These are phyloP conservation scores for Fusarium verrucosum DNA, from an alignment of 2,329 filamentous ascomycete species.

Conservation along the genomic window DNA sequence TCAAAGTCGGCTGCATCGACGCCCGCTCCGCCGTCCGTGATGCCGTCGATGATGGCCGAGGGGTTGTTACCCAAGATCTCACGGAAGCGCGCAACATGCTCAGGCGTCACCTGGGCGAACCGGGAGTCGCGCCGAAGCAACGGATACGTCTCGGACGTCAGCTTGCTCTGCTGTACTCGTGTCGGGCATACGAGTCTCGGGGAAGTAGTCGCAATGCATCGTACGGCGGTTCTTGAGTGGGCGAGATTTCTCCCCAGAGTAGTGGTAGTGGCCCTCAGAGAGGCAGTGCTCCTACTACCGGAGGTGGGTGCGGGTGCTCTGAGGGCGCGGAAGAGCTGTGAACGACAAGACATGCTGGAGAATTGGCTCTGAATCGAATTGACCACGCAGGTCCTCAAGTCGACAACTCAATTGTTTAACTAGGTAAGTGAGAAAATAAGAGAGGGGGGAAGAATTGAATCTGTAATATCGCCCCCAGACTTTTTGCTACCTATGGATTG, in stretches of 20 bases:
- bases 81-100: conserved; percentile 86
- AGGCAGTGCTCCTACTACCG: conserved; percentile 26
- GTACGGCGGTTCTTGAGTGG: conserved; percentile 12
- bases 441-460: not conserved
- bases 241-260: conserved; percentile 9
- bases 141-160: conserved; percentile 88
- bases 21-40: conserved; percentile 69
- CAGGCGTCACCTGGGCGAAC: conserved; percentile 76
- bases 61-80: conserved; percentile 76
- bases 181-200: conserved; percentile 43
- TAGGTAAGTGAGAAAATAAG: not conserved
- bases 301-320: conserved; percentile 35
- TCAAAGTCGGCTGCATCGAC: conserved; percentile 85
- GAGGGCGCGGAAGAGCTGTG: conserved; percentile 41
- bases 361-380: conserved; percentile 19
- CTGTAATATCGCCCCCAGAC: conserved; percentile 17
- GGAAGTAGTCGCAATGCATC: conserved; percentile 47
- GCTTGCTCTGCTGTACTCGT: conserved; percentile 58
- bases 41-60: conserved; percentile 84
- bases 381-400: conserved; percentile 4
- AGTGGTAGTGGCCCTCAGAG: conserved; percentile 11
- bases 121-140: conserved; percentile 80
- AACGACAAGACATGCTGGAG: conserved; percentile 40
- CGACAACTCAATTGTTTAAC: not conserved
- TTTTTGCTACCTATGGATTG: conserved; percentile 22